A percentile compares a stretch with the other conserved stretches of the same genome.
Conservation (phyloP, 202 grass and related monocot species). For the Schoenoplectus tabernaemontani region DNA sequence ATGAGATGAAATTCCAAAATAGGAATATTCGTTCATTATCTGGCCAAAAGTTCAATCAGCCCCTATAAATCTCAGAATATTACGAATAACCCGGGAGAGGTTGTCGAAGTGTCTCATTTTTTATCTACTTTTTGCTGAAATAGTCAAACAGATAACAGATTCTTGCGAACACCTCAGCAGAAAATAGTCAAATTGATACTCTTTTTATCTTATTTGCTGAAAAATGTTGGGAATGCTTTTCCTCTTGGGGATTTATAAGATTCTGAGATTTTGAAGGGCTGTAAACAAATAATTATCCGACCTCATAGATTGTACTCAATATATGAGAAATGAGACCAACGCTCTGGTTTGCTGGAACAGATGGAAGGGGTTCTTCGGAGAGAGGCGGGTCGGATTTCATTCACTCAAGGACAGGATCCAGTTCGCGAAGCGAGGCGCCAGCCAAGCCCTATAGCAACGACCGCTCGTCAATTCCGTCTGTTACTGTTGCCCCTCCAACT, state of each 20-base stretch:
- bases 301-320: neutral
- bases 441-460: constrained; percentile 8
- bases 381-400: constrained; percentile 28
- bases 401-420: constrained; percentile 12
- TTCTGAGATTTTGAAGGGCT: neutral
- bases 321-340: too few relatives aligned
- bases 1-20: too few relatives aligned
- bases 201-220: neutral
- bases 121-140: neutral
- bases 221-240: neutral
- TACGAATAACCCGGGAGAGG: neutral
- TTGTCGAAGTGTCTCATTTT: neutral
- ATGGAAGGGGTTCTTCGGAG: constrained; percentile 4
- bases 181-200: neutral
- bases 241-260: neutral
- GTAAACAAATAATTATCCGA: neutral
- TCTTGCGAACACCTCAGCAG: neutral
- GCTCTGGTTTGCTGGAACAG: neutral
- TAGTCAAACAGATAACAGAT: too few relatives aligned
- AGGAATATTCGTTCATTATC: neutral
- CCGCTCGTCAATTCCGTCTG: constrained; percentile 25
- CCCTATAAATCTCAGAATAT: neutral
- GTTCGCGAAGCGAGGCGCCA: constrained; percentile 7
- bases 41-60: neutral
- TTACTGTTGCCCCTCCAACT: constrained; percentile 44